Evolutionary conservation across 345 rosid genomes (phyloP).

Genomic region (Murraya paniculata): DNA sequence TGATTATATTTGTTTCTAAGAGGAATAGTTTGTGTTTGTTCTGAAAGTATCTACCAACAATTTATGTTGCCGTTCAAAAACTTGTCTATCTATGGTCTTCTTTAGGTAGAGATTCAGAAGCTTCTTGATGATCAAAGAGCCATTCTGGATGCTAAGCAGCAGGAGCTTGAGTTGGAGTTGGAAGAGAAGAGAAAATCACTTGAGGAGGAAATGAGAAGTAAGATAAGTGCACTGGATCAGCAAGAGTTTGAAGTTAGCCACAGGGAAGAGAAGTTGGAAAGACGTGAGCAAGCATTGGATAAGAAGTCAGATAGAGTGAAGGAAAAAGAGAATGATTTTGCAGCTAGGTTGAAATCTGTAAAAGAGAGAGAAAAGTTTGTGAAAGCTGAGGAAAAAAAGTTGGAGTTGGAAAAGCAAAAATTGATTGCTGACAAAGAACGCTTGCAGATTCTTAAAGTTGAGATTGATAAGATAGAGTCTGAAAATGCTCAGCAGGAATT

Average conservation of each 20-base stretch:
- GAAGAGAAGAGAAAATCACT: conserved; percentile 52
- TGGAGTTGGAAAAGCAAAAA: conserved; percentile 51
- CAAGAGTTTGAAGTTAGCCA: conserved; percentile 47
- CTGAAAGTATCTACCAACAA: not conserved
- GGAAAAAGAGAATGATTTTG: conserved; percentile 76
- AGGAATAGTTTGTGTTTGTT: not conserved
- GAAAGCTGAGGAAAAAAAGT: conserved; percentile 58
- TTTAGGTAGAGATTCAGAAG: conserved; percentile 64
- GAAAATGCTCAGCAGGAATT: conserved; percentile 57
- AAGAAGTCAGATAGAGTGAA: conserved; percentile 50
- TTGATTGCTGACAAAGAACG: conserved; percentile 52
- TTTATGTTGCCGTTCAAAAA: conserved; percentile 2
- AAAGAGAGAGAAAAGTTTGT: conserved; percentile 57
- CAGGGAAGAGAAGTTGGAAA: conserved; percentile 53
- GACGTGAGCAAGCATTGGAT: conserved; percentile 54
- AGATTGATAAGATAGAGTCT: conserved; percentile 58
- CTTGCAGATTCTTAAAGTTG: conserved; percentile 50
- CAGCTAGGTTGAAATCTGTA: conserved; percentile 46
- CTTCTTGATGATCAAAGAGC: conserved; percentile 66
- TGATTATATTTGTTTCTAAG: not conserved
- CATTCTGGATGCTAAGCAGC: conserved; percentile 45
- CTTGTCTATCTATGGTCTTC: conserved; percentile 6
- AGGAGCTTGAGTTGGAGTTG: conserved; percentile 57
- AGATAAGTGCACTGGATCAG: conserved; percentile 43
- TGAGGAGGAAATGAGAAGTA: conserved; percentile 56